Conservation (phyloP, 2,329 filamentous ascomycete species). For the Calonectria pauciramosa region DNA sequence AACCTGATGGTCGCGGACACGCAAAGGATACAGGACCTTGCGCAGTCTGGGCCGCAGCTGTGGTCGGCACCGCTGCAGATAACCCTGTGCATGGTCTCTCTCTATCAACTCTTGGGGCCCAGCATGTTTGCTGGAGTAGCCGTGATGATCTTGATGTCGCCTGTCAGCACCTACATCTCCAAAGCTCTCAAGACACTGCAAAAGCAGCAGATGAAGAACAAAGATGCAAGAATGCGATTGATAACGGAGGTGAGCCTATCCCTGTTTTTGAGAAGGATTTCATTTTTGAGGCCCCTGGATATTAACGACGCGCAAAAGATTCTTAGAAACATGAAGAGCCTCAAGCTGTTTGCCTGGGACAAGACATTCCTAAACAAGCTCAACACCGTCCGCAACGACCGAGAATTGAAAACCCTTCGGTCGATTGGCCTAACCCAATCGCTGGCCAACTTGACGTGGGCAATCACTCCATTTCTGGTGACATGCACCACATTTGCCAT, state of each 20-base stretch:
- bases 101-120: background rate
- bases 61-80: constrained; percentile 13
- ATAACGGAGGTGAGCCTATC: background rate
- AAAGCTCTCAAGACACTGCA: background rate
- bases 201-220: constrained; percentile 18
- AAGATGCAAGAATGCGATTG: background rate
- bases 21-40: background rate
- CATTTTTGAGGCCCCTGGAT: background rate
- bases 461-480: background rate
- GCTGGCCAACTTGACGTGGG: background rate
- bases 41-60: background rate
- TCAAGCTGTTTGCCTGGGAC: constrained; percentile 13
- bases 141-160: constrained; percentile 5
- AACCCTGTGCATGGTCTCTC: constrained; percentile 1
- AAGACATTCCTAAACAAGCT: background rate
- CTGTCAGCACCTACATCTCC: constrained; percentile 8
- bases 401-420: constrained; percentile 4
- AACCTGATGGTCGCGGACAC: constrained; percentile 6
- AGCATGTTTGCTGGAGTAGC: constrained; percentile 14
- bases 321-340: constrained; percentile 6
- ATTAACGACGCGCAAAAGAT: background rate
- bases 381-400: constrained; percentile 1
- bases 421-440: background rate
- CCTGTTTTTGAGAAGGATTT: background rate
- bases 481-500: constrained; percentile 10